phyloP scores from a whole-genome alignment of 495 filamentous ascomycete genomes.

The Glutinoglossum americanum region DNA sequence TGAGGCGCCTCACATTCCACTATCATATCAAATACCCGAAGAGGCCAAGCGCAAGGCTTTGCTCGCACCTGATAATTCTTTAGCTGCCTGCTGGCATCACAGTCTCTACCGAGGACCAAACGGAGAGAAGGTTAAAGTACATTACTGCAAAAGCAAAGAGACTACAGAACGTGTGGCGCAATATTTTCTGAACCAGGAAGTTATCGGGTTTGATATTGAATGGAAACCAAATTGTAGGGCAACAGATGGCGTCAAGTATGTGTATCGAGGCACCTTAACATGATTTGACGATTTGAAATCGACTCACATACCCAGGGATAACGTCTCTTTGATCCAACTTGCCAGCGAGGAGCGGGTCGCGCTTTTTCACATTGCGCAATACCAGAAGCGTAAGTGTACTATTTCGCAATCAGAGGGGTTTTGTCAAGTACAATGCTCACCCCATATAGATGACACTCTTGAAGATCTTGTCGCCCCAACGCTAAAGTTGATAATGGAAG shows the following conservation, averaged over 20 bases:
- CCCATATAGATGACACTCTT: slow-evolving; percentile 10
- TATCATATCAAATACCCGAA: slow-evolving; percentile 7
- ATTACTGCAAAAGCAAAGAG: slow-evolving; percentile 50
- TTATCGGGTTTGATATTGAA: slow-evolving; percentile 75
- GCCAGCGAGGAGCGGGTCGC: slow-evolving; percentile 60
- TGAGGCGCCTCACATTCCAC: slow-evolving; percentile 7
- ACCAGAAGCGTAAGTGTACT: background rate
- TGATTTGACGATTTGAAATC: background rate
- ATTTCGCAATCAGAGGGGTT: background rate
- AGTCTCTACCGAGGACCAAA: slow-evolving; percentile 32
- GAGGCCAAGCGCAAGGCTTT: background rate
- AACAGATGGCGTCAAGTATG: slow-evolving; percentile 18
- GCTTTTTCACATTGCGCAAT: slow-evolving; percentile 51
- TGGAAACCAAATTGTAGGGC: slow-evolving; percentile 37
- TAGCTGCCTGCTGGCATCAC: slow-evolving; percentile 35
- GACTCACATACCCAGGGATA: slow-evolving; percentile 21
- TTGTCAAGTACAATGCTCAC: background rate
- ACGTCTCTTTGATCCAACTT: slow-evolving; percentile 61
- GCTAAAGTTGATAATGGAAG: slow-evolving; percentile 49
- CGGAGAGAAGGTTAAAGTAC: slow-evolving; percentile 33
- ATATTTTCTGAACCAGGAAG: slow-evolving; percentile 42
- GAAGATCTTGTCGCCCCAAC: slow-evolving; percentile 44
- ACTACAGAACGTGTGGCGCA: slow-evolving; percentile 43
- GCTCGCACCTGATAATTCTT: slow-evolving; percentile 15
- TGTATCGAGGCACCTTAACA: no score